Percentiles rank a stretch among this genome's conserved stretches.
Evolutionary conservation across 768 basidiomycete genomes (phyloP).

Genomic region (Cystobasidium onofrii): DNA sequence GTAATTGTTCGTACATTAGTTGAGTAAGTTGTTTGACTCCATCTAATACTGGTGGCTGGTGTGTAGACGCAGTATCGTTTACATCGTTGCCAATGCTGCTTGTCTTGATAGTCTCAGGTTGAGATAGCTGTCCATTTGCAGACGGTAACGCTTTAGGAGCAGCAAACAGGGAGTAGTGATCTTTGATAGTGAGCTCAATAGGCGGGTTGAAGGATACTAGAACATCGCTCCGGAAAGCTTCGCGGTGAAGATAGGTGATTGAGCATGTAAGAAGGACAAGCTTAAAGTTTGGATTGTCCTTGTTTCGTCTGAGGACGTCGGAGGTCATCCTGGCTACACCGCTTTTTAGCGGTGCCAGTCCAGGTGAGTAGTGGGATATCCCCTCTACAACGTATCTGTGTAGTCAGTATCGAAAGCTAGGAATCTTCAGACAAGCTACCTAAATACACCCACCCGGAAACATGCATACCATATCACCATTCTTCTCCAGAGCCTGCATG

Average conservation of each 20-base stretch:
- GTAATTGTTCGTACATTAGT: constrained; percentile 61
- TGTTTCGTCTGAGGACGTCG: constrained; percentile 64
- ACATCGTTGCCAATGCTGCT: neutral
- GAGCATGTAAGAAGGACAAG: constrained; percentile 31
- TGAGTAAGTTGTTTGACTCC: constrained; percentile 58
- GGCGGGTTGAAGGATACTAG: constrained; percentile 55
- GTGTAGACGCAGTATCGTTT: neutral
- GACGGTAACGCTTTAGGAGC: neutral
- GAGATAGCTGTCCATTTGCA: neutral
- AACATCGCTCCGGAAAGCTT: constrained; percentile 81
- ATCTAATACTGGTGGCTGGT: constrained; percentile 51
- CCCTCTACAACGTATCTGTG: constrained; percentile 82
- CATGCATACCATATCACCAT: constrained; percentile 32
- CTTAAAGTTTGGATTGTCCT: constrained; percentile 52
- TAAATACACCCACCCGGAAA: constrained; percentile 54
- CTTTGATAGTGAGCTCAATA: constrained; percentile 37
- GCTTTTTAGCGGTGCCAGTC: constrained; percentile 78
- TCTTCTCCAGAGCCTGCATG: constrained; percentile 42
- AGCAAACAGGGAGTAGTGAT: constrained; percentile 35
- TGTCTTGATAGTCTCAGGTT: neutral
- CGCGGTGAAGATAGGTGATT: constrained; percentile 57
- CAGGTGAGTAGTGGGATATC: constrained; percentile 72
- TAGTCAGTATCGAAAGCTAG: constrained; percentile 49
- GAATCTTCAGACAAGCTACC: no score
- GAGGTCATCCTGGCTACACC: constrained; percentile 78